These are phyloP conservation scores for Corchorus capsularis DNA, from an alignment of 345 rosid genomes.

Conservation along the genomic window DNA sequence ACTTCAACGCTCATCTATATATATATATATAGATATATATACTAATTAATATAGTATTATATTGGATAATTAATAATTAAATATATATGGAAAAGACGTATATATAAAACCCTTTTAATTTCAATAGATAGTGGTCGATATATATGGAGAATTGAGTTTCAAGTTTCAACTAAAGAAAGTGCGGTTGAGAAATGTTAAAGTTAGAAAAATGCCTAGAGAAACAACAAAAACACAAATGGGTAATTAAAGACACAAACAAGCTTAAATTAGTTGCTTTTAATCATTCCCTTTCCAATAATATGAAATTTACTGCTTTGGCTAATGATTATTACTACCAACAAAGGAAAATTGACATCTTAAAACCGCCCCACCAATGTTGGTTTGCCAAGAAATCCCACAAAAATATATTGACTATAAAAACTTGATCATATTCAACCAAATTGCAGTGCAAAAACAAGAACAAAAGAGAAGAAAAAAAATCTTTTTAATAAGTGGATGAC, in stretches of 20 bases:
- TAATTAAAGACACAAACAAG: neutral
- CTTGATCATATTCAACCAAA: neutral
- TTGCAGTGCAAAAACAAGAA: neutral
- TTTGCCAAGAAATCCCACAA: constrained; percentile 25
- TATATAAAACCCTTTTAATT: neutral
- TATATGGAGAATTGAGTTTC: neutral
- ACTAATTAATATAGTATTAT: too few species aligned
- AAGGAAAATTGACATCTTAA: neutral
- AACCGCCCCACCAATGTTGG: constrained; percentile 41
- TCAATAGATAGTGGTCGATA: neutral
- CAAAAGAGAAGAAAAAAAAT: neutral
- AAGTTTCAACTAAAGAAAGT: neutral
- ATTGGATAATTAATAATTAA: too few species aligned
- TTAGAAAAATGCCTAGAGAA: neutral
- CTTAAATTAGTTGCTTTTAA: neutral
- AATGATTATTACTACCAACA: neutral
- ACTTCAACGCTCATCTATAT: neutral
- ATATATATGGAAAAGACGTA: neutral
- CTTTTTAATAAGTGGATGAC: constrained; percentile 36
- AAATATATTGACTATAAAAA: neutral
- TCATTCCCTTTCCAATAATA: neutral
- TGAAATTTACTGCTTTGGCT: constrained; percentile 5
- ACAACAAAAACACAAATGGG: neutral
- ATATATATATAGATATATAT: too few species aligned
- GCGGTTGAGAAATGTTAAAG: neutral